These are phyloP conservation scores for Iodosphaeria phyllophila DNA, from an alignment of 2,329 filamentous ascomycete genomes.

Conservation along the genomic window DNA sequence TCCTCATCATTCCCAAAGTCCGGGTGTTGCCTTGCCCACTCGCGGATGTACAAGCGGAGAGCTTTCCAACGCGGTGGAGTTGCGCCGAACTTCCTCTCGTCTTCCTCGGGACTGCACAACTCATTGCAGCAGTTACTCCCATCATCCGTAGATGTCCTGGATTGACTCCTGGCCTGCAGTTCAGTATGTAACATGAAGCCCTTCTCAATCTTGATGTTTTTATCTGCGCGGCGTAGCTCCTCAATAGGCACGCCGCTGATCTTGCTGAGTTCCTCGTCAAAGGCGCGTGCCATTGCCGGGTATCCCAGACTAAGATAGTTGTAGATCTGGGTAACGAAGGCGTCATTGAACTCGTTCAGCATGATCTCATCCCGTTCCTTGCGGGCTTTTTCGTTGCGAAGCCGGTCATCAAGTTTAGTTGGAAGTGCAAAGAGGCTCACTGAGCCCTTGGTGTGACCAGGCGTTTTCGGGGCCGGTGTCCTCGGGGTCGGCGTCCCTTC, in stretches of 20 bases:
- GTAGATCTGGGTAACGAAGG: slow-evolving; percentile 87
- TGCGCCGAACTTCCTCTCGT: slow-evolving; percentile 24
- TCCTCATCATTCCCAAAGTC: slow-evolving; percentile 40
- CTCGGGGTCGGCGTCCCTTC: slow-evolving; percentile 19
- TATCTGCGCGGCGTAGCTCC: slow-evolving; percentile 57
- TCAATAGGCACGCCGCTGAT: slow-evolving; percentile 53
- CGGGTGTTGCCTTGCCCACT: slow-evolving; percentile 82
- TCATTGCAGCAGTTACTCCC: slow-evolving; percentile 10
- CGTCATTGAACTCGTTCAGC: slow-evolving; percentile 54
- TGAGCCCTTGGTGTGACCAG: too few species aligned
- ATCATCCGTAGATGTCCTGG: slow-evolving; percentile 14
- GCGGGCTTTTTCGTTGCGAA: slow-evolving; percentile 28
- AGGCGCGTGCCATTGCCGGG: slow-evolving; percentile 64
- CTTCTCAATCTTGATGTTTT: slow-evolving; percentile 30
- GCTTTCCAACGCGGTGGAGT: slow-evolving; percentile 57
- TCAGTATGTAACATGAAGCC: slow-evolving; percentile 53
- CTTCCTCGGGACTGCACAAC: slow-evolving; percentile 18
- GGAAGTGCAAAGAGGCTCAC: too few species aligned
- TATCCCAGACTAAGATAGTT: slow-evolving; percentile 92
- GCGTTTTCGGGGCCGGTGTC: slow-evolving; percentile 11
- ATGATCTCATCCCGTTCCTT: slow-evolving; percentile 34
- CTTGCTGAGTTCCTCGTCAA: slow-evolving; percentile 69
- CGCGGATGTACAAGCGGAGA: slow-evolving; percentile 62
- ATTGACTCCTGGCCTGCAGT: slow-evolving; percentile 12
- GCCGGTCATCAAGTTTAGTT: slow-evolving; percentile 24